A percentile compares a stretch with the other conserved stretches of the same genome.
Evolutionary conservation across 129 eudicot species (phyloP).

Genomic region (Chrysanthemum seticuspe): DNA sequence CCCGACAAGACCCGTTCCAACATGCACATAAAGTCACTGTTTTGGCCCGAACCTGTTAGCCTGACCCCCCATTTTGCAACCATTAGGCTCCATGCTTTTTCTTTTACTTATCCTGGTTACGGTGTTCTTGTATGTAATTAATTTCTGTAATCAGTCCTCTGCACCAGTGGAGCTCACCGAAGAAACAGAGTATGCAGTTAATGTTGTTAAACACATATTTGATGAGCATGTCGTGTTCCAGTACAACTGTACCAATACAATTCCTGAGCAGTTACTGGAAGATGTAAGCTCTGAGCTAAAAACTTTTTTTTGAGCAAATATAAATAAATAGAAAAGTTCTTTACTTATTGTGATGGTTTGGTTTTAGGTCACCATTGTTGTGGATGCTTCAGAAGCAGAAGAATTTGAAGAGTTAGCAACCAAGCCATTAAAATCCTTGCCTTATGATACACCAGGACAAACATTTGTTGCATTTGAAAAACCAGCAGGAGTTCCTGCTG

Average conservation of each 20-base stretch:
- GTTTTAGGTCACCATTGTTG: conserved; percentile 72
- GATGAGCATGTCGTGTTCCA: conserved; percentile 86
- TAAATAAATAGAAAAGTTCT: background rate
- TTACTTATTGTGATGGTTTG: conserved; percentile 1
- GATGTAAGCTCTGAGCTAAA: conserved; percentile 49
- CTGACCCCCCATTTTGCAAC: background rate
- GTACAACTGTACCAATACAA: conserved; percentile 96
- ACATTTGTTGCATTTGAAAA: conserved; percentile 94
- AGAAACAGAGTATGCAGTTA: conserved; percentile 97
- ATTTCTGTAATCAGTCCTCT: conserved; percentile 66
- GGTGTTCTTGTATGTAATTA: conserved; percentile 2
- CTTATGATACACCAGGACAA: conserved; percentile 90
- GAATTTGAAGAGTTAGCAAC: conserved; percentile 79
- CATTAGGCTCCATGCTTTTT: background rate
- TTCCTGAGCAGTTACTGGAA: conserved; percentile 89
- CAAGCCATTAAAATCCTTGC: conserved; percentile 68
- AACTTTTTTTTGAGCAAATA: background rate
- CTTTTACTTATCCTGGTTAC: conserved; percentile 16
- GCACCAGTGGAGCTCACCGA: conserved; percentile 96
- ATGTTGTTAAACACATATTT: conserved; percentile 89
- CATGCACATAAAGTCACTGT: background rate
- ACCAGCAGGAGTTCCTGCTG: conserved; percentile 80
- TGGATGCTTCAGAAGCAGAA: conserved; percentile 97
- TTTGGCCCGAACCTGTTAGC: background rate
- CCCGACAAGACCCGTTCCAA: background rate